These are phyloP conservation scores for Phytophthora colocasiae DNA, from an alignment of 352 stramenopile genomes.

Conservation along the genomic window DNA sequence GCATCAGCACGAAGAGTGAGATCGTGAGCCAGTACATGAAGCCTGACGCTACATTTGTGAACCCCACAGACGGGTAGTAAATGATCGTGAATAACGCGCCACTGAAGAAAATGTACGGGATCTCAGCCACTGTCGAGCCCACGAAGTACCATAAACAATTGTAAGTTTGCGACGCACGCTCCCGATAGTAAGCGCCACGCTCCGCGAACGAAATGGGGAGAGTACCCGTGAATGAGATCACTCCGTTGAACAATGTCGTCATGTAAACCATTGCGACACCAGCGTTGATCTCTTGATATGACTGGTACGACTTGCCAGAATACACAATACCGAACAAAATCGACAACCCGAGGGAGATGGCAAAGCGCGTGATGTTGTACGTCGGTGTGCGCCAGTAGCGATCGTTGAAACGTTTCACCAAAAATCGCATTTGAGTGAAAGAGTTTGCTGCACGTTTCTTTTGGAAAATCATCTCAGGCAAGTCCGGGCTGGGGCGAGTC, in stretches of 20 bases:
- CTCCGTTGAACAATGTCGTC: constrained; percentile 74
- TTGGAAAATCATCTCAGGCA: constrained; percentile 41
- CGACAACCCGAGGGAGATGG: constrained; percentile 61
- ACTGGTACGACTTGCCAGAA: constrained; percentile 36
- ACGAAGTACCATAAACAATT: constrained; percentile 72
- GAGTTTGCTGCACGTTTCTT: constrained; percentile 44
- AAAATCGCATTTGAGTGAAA: constrained; percentile 32
- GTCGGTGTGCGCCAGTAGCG: constrained; percentile 75
- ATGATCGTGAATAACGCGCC: constrained; percentile 51
- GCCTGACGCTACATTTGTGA: constrained; percentile 39
- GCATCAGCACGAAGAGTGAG: constrained; percentile 41
- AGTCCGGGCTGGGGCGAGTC: constrained; percentile 13
- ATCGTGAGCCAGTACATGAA: constrained; percentile 53
- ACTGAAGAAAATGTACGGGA: constrained; percentile 58
- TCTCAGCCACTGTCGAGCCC: constrained; percentile 80
- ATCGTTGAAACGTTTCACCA: constrained; percentile 35
- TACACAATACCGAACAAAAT: constrained; percentile 79
- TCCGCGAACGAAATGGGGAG: constrained; percentile 82
- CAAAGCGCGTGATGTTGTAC: constrained; percentile 84
- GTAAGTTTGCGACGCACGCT: constrained; percentile 85
- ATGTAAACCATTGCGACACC: constrained; percentile 83
- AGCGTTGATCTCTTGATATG: constrained; percentile 48
- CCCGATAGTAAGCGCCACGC: constrained; percentile 77
- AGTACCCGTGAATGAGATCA: constrained; percentile 80
- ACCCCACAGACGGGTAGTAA: constrained; percentile 55